Conservation (phyloP, 176 grass and related monocot species). For the Cymbopogon citratus region DNA sequence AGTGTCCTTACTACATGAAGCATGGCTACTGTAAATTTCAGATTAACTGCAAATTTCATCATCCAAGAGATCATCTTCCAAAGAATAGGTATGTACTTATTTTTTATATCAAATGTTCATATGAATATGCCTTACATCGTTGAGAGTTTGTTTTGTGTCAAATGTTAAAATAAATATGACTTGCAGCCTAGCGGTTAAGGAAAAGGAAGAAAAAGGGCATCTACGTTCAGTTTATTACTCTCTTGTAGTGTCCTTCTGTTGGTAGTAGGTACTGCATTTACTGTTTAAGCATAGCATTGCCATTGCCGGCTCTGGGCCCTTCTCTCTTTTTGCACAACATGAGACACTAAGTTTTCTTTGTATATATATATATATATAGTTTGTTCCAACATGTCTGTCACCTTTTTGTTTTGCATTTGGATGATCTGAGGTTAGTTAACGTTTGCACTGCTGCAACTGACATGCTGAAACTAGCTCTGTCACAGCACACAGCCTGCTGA, state of each 20-base stretch:
- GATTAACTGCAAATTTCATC: conserved; percentile 51
- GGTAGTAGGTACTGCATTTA: background rate
- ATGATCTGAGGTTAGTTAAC: background rate
- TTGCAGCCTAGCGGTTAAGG: background rate
- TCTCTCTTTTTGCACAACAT: background rate
- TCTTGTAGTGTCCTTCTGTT: background rate
- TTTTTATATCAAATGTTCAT: background rate
- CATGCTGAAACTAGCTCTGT: background rate
- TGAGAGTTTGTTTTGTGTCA: background rate
- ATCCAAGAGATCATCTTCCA: conserved; percentile 29
- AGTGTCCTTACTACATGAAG: conserved; percentile 46
- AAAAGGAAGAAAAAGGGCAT: background rate
- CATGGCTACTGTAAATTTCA: conserved; percentile 51
- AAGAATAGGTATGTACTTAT: background rate
- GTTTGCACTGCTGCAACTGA: background rate
- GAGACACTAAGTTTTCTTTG: background rate
- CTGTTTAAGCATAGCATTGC: background rate
- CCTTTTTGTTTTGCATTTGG: background rate
- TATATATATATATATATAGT: background rate
- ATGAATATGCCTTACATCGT: background rate
- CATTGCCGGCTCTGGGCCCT: background rate
- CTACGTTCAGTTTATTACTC: background rate
- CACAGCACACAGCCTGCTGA: background rate
- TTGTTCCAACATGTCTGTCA: background rate
- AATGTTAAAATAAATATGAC: background rate